Percentiles rank a stretch among this genome's conserved stretches.
phyloP scores from a whole-genome alignment of 768 basidiomycete species.

The Lactarius evosmus region DNA sequence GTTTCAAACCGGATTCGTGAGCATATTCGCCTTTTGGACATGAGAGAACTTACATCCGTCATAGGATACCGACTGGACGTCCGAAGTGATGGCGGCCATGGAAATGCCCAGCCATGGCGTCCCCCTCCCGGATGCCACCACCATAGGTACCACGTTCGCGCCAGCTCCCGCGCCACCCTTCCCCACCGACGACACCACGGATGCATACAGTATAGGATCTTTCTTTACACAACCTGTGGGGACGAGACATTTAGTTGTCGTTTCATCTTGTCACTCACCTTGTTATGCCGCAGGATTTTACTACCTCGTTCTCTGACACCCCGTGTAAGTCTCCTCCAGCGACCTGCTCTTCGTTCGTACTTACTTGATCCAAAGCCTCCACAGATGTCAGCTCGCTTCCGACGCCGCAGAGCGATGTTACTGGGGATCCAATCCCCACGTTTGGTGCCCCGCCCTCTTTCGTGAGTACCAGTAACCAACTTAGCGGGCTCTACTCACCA shows the following conservation, averaged over 20 bases:
- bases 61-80: neutral
- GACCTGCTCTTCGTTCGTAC: neutral
- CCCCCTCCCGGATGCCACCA: too few relatives aligned
- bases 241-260: neutral
- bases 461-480: neutral
- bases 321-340: neutral
- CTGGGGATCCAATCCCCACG: neutral
- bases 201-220: fast-evolving
- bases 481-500: neutral
- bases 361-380: neutral
- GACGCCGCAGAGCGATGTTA: neutral
- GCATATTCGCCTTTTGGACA: neutral
- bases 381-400: neutral
- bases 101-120: too few relatives aligned
- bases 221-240: neutral
- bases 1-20: neutral
- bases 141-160: too few relatives aligned
- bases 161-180: neutral
- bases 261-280: neutral
- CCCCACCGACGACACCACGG: neutral
- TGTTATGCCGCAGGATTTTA: neutral
- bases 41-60: neutral
- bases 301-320: neutral
- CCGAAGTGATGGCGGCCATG: too few relatives aligned
- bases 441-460: fast-evolving